Evolutionary conservation across 805 yeast species (phyloP).

Genomic region (Metschnikowia kunwiensis): DNA sequence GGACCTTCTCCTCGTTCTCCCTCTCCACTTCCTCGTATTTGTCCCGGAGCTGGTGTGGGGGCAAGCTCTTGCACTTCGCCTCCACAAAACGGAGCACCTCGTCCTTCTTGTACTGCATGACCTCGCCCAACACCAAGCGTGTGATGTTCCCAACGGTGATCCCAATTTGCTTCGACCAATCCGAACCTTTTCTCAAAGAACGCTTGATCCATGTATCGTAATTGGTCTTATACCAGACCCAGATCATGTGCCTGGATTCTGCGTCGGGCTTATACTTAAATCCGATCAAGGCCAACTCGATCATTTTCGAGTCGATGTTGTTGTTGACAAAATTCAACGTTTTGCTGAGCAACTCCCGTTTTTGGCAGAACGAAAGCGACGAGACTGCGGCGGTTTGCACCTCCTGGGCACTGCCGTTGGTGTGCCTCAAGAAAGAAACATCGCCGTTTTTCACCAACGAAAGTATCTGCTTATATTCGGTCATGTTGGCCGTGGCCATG

Average conservation of each 20-base stretch:
- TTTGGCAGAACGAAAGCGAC: slow-evolving; percentile 49
- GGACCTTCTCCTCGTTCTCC: slow-evolving; percentile 22
- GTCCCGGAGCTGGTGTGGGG: slow-evolving; percentile 37
- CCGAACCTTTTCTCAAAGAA: slow-evolving; percentile 44
- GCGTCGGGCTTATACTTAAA: slow-evolving; percentile 35
- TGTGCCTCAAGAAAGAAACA: slow-evolving; percentile 39
- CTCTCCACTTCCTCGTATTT: slow-evolving; percentile 20
- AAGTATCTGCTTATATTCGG: slow-evolving; percentile 59
- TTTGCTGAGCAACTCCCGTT: slow-evolving; percentile 46
- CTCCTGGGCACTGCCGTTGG: slow-evolving; percentile 32
- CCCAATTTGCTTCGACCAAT: slow-evolving; percentile 45
- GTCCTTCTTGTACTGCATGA: slow-evolving; percentile 35
- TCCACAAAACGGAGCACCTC: slow-evolving; percentile 30
- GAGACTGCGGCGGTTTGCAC: slow-evolving; percentile 56
- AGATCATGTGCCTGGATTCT: slow-evolving; percentile 35
- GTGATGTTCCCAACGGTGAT: slow-evolving; percentile 42
- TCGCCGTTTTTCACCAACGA: slow-evolving; percentile 52
- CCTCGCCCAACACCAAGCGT: slow-evolving; percentile 38
- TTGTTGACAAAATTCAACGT: slow-evolving; percentile 55
- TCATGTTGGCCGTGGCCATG: slow-evolving; percentile 36
- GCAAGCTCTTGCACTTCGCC: slow-evolving; percentile 30
- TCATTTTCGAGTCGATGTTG: slow-evolving; percentile 52
- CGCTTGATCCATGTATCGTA: slow-evolving; percentile 52
- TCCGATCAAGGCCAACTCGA: slow-evolving; percentile 60
- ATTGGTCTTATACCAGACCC: slow-evolving; percentile 57